Conservation (phyloP, 345 rosid genomes). For the Aquilaria yunnanensis region DNA sequence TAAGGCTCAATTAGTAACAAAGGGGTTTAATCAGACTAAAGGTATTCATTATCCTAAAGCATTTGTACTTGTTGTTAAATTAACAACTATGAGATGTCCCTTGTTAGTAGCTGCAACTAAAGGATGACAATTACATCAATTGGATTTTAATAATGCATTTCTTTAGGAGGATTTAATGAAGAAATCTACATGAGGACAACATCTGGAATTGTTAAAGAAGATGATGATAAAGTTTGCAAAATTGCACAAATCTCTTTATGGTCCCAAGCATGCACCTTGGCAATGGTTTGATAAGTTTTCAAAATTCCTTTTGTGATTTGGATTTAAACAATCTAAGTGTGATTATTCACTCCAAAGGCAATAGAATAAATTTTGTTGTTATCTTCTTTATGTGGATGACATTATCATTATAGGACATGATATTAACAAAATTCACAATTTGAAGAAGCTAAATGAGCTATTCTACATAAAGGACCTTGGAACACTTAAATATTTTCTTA, state of each 20-base stretch:
- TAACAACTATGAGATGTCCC: no score
- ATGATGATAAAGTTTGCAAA: not conserved
- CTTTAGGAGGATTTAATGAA: not conserved
- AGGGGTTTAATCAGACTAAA: not conserved
- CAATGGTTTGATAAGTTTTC: slow-evolving; percentile 1
- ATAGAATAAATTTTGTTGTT: not conserved
- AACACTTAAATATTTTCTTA: no score
- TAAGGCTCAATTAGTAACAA: not conserved
- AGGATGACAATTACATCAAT: no score
- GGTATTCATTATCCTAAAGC: not conserved
- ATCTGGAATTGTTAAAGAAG: not conserved
- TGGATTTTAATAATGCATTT: not conserved
- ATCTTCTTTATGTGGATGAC: slow-evolving; percentile 2
- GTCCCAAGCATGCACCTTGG: not conserved
- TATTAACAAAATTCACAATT: not conserved
- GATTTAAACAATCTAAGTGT: not conserved
- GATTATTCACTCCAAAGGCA: not conserved
- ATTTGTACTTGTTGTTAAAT: not conserved
- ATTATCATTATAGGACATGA: not conserved
- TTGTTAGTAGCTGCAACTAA: no score
- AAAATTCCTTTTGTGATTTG: not conserved
- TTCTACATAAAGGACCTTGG: no score
- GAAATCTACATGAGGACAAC: not conserved
- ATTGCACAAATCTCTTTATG: not conserved
- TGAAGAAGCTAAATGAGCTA: not conserved